These are phyloP conservation scores for Sporothrix brunneoviolacea DNA, from an alignment of 2,329 filamentous ascomycete species.

Conservation along the genomic window DNA sequence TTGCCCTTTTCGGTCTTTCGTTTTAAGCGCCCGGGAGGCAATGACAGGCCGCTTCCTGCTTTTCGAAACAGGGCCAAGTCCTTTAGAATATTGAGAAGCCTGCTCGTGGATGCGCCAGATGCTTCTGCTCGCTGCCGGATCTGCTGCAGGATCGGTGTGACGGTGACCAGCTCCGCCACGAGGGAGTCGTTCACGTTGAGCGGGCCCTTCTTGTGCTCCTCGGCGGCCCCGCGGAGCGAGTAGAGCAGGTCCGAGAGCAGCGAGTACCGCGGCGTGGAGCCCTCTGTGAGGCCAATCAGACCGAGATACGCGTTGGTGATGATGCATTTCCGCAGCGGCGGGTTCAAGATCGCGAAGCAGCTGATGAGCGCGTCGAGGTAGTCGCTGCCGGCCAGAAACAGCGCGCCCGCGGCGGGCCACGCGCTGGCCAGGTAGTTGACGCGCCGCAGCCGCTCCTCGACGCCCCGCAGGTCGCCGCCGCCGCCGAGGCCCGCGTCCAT, in stretches of 20 bases:
- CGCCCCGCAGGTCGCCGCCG: slow-evolving; percentile 39
- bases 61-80: slow-evolving; percentile 56
- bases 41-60: slow-evolving; percentile 39
- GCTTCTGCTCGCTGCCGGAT: slow-evolving; percentile 48
- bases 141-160: slow-evolving; percentile 66
- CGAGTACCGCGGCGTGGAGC: slow-evolving; percentile 61
- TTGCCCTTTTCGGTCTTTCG: slow-evolving; percentile 64
- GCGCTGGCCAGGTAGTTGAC: slow-evolving; percentile 59
- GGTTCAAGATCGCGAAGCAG: slow-evolving; percentile 59
- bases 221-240: slow-evolving; percentile 64
- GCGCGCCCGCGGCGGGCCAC: slow-evolving; percentile 48
- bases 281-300: slow-evolving; percentile 62
- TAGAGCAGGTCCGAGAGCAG: slow-evolving; percentile 79
- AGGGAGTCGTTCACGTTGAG: slow-evolving; percentile 60
- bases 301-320: slow-evolving; percentile 70
- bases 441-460: slow-evolving; percentile 48
- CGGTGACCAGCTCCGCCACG: slow-evolving; percentile 74
- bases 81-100: slow-evolving; percentile 54
- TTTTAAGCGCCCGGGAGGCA: slow-evolving; percentile 42
- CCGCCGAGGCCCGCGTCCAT: slow-evolving; percentile 56
- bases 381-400: slow-evolving; percentile 79
- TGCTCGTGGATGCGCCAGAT: slow-evolving; percentile 39
- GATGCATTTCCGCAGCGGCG: slow-evolving; percentile 58
- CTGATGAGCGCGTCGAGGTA: slow-evolving; percentile 70
- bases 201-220: slow-evolving; percentile 52